Conservation (phyloP, 1,284 basidiomycete genomes). For the Papiliotrema flavescens region DNA sequence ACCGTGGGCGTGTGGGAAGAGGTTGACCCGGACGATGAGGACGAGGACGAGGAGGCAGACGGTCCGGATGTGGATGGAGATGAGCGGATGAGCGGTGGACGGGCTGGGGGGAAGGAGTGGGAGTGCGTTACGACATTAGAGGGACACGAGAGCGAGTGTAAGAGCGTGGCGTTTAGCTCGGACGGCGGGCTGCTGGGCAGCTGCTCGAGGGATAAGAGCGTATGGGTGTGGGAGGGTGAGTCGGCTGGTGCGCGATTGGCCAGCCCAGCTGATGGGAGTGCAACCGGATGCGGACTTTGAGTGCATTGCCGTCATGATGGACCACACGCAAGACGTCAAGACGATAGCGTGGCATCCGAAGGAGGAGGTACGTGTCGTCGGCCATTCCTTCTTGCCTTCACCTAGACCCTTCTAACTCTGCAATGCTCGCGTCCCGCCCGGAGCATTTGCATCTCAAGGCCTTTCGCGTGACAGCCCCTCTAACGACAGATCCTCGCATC, state of each 20-base stretch:
- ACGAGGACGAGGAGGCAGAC: slow-evolving; percentile 46
- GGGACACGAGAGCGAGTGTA: slow-evolving; percentile 98
- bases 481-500: slow-evolving; percentile 81
- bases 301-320: slow-evolving; percentile 93
- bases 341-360: slow-evolving; percentile 89
- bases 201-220: slow-evolving; percentile 92
- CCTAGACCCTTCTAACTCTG: too few species aligned
- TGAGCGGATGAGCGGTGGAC: slow-evolving; percentile 27
- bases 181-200: slow-evolving; percentile 80
- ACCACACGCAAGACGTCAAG: slow-evolving; percentile 96
- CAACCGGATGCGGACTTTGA: slow-evolving; percentile 93
- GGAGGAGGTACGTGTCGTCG: slow-evolving; percentile 70
- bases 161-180: slow-evolving; percentile 80
- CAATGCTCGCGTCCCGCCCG: too few species aligned
- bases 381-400: too few species aligned
- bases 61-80: slow-evolving; percentile 18
- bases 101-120: slow-evolving; percentile 32
- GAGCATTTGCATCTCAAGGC: too few species aligned
- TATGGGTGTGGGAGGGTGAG: slow-evolving; percentile 98
- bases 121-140: slow-evolving; percentile 74
- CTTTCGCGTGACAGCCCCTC: too few species aligned
- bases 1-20: slow-evolving; percentile 91
- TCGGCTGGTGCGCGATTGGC: not conserved
- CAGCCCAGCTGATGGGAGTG: slow-evolving; percentile 52
- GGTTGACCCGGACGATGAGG: slow-evolving; percentile 50